phyloP scores from a whole-genome alignment of 345 rosid genomes.

The Salix koriyanagi region DNA sequence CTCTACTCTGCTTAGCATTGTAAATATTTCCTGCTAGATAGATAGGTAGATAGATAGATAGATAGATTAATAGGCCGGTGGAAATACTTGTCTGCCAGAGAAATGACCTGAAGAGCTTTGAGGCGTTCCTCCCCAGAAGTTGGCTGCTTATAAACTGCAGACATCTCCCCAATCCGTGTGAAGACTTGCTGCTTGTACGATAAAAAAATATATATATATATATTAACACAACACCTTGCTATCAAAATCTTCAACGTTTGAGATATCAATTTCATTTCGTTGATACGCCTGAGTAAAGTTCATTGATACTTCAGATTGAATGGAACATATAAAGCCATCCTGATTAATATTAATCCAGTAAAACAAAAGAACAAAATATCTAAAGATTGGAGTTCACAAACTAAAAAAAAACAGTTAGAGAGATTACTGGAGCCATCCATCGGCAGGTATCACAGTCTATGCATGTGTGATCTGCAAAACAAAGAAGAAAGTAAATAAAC shows the following conservation, averaged over 20 bases:
- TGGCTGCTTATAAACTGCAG: conserved; percentile 60
- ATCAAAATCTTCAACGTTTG: neutral
- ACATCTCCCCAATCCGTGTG: conserved; percentile 42
- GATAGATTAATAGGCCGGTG: too few species aligned
- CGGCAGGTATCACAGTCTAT: conserved; percentile 75
- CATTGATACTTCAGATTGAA: neutral
- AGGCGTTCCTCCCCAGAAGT: conserved; percentile 39
- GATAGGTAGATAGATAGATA: too few species aligned
- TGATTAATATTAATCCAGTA: neutral
- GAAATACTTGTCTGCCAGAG: too few species aligned
- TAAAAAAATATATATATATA: neutral
- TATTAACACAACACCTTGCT: neutral
- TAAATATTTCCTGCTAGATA: too few species aligned
- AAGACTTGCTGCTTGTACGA: conserved; percentile 37
- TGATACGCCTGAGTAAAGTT: neutral
- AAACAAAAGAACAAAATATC: neutral
- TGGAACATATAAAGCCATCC: neutral
- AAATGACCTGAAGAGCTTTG: conserved; percentile 47
- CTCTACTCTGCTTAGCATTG: too few species aligned
- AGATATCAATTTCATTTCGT: neutral
- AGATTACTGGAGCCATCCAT: conserved; percentile 70
- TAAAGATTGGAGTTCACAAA: neutral
- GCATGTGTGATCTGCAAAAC: conserved; percentile 47
- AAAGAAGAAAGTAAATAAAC: conserved; percentile 3
- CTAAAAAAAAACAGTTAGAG: neutral